A percentile compares a stretch with the other conserved stretches of the same genome.
Conservation (phyloP, 192 early-diverging fungal species). For the Entrophospora sp. region DNA sequence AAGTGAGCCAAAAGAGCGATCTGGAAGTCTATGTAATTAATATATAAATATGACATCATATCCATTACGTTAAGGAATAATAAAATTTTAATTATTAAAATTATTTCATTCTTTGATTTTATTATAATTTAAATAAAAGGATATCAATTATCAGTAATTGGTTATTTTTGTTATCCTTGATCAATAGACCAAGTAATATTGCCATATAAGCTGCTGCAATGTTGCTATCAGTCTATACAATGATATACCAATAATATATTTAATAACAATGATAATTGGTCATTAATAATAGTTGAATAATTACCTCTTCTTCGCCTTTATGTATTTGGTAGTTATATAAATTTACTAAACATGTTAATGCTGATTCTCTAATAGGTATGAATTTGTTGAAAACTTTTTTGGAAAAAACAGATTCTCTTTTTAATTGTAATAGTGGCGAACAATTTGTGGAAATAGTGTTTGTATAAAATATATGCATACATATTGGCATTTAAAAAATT, state of each 20-base stretch:
- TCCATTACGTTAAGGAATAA: neutral
- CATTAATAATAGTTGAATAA: neutral
- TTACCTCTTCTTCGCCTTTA: neutral
- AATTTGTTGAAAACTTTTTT: no score
- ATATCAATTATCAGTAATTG: constrained; percentile 14
- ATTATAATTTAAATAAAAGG: no score
- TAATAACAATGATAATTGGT: neutral
- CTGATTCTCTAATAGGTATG: no score
- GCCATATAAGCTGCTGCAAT: constrained; percentile 14
- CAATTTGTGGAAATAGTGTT: no score
- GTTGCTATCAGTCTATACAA: constrained; percentile 5
- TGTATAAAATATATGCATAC: no score
- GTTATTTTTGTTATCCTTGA: constrained; percentile 7
- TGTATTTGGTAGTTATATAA: constrained; percentile 12
- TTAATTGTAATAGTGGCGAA: no score
- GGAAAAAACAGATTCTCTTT: no score
- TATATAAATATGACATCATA: neutral
- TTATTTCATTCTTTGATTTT: no score
- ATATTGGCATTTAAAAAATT: no score
- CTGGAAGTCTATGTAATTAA: constrained; percentile 7
- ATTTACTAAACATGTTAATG: no score
- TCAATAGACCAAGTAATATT: constrained; percentile 11
- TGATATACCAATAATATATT: neutral
- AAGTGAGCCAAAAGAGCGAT: constrained; percentile 3
- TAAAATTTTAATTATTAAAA: neutral